These are phyloP conservation scores for Aspergillus sp. DNA, from an alignment of 2,329 filamentous ascomycete genomes.

Conservation along the genomic window DNA sequence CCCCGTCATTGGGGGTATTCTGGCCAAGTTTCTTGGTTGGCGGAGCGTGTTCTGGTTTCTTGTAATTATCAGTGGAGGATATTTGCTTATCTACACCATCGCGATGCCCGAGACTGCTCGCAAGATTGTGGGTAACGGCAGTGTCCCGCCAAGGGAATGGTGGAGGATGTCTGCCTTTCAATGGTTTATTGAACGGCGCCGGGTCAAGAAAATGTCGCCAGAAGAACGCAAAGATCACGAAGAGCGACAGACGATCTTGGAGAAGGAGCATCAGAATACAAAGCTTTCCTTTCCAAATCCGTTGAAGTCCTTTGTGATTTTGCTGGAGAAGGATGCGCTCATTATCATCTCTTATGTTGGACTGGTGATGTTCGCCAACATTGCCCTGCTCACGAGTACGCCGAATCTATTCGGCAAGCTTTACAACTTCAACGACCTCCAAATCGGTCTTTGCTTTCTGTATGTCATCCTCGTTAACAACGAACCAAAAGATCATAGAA, in stretches of 20 bases:
- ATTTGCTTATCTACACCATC: conserved; percentile 10
- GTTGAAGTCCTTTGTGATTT: conserved; percentile 34
- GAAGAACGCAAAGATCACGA: background rate
- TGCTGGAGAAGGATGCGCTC: conserved; percentile 32
- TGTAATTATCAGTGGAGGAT: conserved; percentile 16
- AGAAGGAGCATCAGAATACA: conserved; percentile 15
- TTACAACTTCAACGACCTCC: conserved; percentile 28
- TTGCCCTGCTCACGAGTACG: conserved; percentile 34
- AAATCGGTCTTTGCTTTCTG: conserved; percentile 23
- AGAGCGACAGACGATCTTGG: background rate
- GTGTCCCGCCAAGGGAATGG: conserved; percentile 17
- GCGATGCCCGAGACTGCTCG: conserved; percentile 28
- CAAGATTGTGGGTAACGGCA: conserved; percentile 28
- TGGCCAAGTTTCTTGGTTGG: conserved; percentile 21
- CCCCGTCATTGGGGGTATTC: conserved; percentile 25
- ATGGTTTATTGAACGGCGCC: conserved; percentile 5
- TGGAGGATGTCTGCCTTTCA: conserved; percentile 18
- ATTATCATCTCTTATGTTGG: conserved; percentile 33
- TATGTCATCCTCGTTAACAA: conserved; percentile 2
- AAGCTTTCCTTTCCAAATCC: conserved; percentile 43
- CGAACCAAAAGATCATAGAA: no score
- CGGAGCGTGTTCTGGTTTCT: conserved; percentile 29
- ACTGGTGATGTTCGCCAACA: conserved; percentile 30
- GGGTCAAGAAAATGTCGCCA: background rate
- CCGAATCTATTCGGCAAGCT: conserved; percentile 33